These are phyloP conservation scores for Fusarium xyrophilum DNA, from an alignment of 2,329 filamentous ascomycete species.

Conservation along the genomic window DNA sequence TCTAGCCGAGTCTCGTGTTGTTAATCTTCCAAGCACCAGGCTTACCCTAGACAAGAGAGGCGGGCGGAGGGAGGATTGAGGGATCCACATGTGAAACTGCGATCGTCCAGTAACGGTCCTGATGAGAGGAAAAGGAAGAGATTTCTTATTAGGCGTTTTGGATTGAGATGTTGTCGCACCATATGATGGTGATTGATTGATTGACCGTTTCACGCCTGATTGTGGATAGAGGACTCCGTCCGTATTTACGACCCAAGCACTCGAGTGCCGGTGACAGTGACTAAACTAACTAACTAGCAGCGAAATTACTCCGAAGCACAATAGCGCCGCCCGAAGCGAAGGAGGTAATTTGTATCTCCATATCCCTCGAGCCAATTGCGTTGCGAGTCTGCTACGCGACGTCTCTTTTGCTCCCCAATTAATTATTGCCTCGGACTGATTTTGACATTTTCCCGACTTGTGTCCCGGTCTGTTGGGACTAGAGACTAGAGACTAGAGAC, in stretches of 20 bases:
- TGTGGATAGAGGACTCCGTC: neutral
- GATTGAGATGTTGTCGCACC: neutral
- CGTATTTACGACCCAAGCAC: neutral
- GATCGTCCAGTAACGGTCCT: neutral
- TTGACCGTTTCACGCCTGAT: neutral
- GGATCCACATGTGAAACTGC: neutral
- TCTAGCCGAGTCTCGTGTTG: neutral
- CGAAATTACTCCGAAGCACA: neutral
- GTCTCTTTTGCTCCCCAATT: neutral
- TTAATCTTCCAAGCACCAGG: neutral
- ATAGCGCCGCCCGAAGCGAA: neutral
- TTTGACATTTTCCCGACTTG: neutral
- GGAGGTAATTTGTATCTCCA: neutral
- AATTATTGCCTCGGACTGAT: neutral
- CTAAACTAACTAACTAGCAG: no score
- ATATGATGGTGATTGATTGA: neutral
- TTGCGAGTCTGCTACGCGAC: neutral
- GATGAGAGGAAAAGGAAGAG: neutral
- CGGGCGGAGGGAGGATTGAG: neutral
- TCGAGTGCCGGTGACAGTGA: neutral
- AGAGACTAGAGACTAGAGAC: no score
- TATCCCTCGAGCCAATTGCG: neutral
- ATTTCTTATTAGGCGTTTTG: neutral
- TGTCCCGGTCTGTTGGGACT: neutral
- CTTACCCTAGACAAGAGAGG: neutral